Evolutionary conservation across 2,329 filamentous ascomycete species (phyloP), one percentile per base, ranked within the genome.

Genomic region (Fusarium camptoceras): DNA sequence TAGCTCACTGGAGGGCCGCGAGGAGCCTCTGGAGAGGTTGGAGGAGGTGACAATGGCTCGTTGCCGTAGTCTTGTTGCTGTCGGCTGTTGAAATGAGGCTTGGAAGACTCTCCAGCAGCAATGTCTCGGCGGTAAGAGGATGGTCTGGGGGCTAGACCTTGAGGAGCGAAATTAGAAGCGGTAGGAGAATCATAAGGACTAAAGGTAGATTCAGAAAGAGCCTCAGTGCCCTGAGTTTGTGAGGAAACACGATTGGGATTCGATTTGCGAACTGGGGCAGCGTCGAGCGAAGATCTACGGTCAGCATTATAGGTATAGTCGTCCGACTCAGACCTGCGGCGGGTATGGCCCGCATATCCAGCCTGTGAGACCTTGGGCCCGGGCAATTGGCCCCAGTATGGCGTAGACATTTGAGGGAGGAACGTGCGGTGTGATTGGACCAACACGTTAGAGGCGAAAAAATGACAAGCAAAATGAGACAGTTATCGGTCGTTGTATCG

Each of bases 351-450:
- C 30, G 64, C 57, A 62, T 73, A 64, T 41, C 72, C 66, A 55
- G 59, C 61, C 64, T 74, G 72, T 58, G 76, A 67, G 72, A 81
- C 75, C 72, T 83, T 85, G 54, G 85, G 80, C 66, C 82, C 78
- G 64, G 87, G 87, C 67, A 89, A 81, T 75, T 87, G 80, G 77
- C 87, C 87, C 87, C 87, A 89, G 80, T 89, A 89, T 41, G 85
- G 84, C 62, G 84, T 73, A 56, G 84, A 79, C 83, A 86, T 86
- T 42, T 77, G 76, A 75, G 74, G 66, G 24, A 63, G 64, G 47
- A 72, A 60, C 43, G 59, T 27, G 68, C 47, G 42, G 53, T 70
- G 68, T 75, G 76, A 75, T 78, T 75, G 76, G 75, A 68, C 60
- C 53, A 61, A 56, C 44, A 59, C 41, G 47, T 60, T 55, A 31